A percentile compares a stretch with the other conserved stretches of the same genome.
Evolutionary conservation across 306 rosid species (phyloP).

Genomic region (Prosopis cineraria): DNA sequence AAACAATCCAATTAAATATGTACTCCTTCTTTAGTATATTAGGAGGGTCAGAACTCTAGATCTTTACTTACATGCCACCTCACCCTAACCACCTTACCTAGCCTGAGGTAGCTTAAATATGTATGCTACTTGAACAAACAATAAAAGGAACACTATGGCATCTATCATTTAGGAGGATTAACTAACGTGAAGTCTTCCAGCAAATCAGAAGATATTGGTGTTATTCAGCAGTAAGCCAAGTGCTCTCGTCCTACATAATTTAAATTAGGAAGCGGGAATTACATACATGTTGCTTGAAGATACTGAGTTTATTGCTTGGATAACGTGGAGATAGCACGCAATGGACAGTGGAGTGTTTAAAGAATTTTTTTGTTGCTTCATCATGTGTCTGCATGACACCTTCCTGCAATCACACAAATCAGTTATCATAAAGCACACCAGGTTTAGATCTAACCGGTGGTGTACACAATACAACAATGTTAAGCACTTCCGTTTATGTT

Average conservation of each 20-base stretch:
- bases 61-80: too few relatives aligned
- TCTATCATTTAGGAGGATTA: not conserved
- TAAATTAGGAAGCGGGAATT: constrained; percentile 20
- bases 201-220: not conserved
- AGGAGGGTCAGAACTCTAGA: too few relatives aligned
- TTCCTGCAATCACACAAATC: constrained; percentile 52
- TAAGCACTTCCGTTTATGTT: constrained; percentile 3
- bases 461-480: not conserved
- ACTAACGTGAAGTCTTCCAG: not conserved
- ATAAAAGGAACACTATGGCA: not conserved
- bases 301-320: too few relatives aligned
- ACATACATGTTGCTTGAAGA: too few relatives aligned
- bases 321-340: constrained; percentile 66
- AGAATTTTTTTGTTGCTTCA: constrained; percentile 72
- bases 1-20: constrained; percentile 31
- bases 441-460: constrained; percentile 2
- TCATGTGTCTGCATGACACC: too few relatives aligned
- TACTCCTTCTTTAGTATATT: too few relatives aligned
- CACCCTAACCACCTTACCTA: too few relatives aligned
- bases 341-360: constrained; percentile 68
- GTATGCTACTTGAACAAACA: not conserved
- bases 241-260: constrained; percentile 8
- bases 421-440: constrained; percentile 10
- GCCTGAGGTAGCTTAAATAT: too few relatives aligned
- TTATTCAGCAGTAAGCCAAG: not conserved